Percentiles rank a stretch among this genome's conserved stretches.
These are phyloP conservation scores for Athelia psychrophila DNA, from an alignment of 1,284 basidiomycete genomes.

Conservation along the genomic window DNA sequence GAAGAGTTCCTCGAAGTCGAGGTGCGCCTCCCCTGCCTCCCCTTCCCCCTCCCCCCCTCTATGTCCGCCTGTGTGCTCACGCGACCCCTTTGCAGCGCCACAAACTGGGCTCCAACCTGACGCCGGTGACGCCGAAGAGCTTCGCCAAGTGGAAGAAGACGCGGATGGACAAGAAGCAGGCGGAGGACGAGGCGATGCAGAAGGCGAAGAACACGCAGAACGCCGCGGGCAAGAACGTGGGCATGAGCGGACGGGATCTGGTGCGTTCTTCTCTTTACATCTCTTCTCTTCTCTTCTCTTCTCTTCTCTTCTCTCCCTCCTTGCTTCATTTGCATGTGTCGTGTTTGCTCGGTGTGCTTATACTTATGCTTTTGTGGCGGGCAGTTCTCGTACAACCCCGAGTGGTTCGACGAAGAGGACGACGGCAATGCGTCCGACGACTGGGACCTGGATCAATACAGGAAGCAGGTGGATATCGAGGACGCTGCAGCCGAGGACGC, in stretches of 20 bases:
- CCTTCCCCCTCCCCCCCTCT: not conserved
- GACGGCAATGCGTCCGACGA: slow-evolving; percentile 68
- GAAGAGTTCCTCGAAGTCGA: slow-evolving; percentile 99
- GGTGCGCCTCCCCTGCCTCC: slow-evolving; percentile 46
- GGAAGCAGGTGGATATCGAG: slow-evolving; percentile 62
- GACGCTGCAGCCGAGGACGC: slow-evolving; percentile 45
- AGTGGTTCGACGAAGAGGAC: slow-evolving; percentile 89
- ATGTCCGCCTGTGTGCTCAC: not conserved
- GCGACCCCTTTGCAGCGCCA: slow-evolving; percentile 73
- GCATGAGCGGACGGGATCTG: slow-evolving; percentile 95
- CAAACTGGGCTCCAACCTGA: slow-evolving; percentile 89
- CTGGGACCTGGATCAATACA: slow-evolving; percentile 70
- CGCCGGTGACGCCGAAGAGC: slow-evolving; percentile 92
- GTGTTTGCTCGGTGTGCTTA: too few species aligned
- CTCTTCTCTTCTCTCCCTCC: slow-evolving; percentile 7
- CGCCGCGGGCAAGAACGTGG: slow-evolving; percentile 87
- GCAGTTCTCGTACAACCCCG: slow-evolving; percentile 93
- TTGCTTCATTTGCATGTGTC: slow-evolving; percentile 7
- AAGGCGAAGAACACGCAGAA: slow-evolving; percentile 86
- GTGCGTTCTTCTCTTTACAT: slow-evolving; percentile 53
- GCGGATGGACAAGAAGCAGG: slow-evolving; percentile 88
- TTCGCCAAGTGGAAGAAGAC: slow-evolving; percentile 97
- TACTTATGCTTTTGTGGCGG: too few species aligned
- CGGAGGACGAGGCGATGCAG: slow-evolving; percentile 76
- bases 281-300: slow-evolving; percentile 4